Percentiles rank a stretch among this genome's conserved stretches.
These are phyloP conservation scores for Haplographium delicatum DNA, from an alignment of 495 filamentous ascomycete genomes.

Conservation along the genomic window DNA sequence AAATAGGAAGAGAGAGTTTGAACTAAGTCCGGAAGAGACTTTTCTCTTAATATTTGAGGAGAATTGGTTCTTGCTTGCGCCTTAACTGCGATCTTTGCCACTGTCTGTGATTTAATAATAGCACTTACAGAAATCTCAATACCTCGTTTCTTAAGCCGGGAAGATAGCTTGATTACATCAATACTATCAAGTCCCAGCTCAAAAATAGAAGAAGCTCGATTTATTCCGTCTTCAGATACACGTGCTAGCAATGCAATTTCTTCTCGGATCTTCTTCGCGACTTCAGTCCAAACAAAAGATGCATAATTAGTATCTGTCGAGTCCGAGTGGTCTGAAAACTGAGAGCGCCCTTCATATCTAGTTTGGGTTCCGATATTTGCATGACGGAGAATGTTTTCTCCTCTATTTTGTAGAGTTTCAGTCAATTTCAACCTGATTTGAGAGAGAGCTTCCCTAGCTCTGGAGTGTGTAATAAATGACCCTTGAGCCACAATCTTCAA, in stretches of 20 bases:
- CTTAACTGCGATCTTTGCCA: conserved; percentile 43
- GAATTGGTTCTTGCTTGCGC: neutral
- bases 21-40: conserved; percentile 30
- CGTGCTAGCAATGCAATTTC: conserved; percentile 59
- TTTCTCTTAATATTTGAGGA: neutral
- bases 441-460: conserved; percentile 34
- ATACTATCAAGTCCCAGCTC: conserved; percentile 85
- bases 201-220: conserved; percentile 74
- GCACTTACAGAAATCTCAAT: conserved; percentile 57
- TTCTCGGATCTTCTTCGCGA: conserved; percentile 43
- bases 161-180: conserved; percentile 66
- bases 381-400: neutral
- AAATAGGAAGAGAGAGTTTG: conserved; percentile 31
- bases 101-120: conserved; percentile 64
- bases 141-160: conserved; percentile 52
- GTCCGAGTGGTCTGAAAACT: neutral
- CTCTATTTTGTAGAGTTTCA: neutral
- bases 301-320: neutral
- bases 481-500: conserved; percentile 51
- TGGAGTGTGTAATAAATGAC: conserved; percentile 26
- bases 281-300: conserved; percentile 48
- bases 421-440: conserved; percentile 28
- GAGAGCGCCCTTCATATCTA: neutral
- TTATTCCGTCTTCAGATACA: conserved; percentile 40
- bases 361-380: neutral